Base-by-base conservation (phyloP, 2,329 filamentous ascomycete species). In the Aureobasidium sp. region DNA sequence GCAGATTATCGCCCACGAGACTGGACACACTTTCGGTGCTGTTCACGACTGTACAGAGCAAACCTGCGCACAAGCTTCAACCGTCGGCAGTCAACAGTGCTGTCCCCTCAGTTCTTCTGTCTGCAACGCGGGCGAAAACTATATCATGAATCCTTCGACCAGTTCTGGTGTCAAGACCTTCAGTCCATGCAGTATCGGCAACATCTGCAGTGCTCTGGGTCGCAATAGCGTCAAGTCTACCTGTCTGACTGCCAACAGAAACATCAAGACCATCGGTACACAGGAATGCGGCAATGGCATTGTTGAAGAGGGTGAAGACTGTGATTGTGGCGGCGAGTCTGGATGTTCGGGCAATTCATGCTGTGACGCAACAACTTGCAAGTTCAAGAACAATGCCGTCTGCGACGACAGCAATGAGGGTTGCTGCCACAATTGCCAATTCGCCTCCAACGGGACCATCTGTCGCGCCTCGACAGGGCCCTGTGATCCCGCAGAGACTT, bases 91-190 rank as follows among this genome's bases (percentile, higher is more conserved):
- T 1, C 84, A 86, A 45, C 82, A 86, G 71, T 99, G 94, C 74
- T 99, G 94, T 69, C 94, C 92, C 0, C 79, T 96, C 8, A 88
- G 81, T 67, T 70, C 78, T 9, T 73, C 65, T 45, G 80, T 77
- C 0, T 99, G 94, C 73, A 80, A 95, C 73, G 94, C 94, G 25
- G 78, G 81, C 45, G 87, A 84, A n/a, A 75, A 82, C 64, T 99
- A 86, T 76, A 91, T 99, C 75, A 99, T 99, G 94, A 97, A 97
- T 72, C 94, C 94, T 0, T 94, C 89, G 12, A 94, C 93, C 1
- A 83, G 82, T 14, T 73, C 79, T 9, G 83, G 84, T 62, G 90
- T 97, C 71, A 87, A 82, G 0, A 78, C 82, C 45, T 99, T 99
- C 76, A 97, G 91, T 0, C 83, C 87, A 2, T 99, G 94, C 78